These are phyloP conservation scores for Priceomyces carsonii DNA, from an alignment of 805 yeast genomes.

Conservation along the genomic window DNA sequence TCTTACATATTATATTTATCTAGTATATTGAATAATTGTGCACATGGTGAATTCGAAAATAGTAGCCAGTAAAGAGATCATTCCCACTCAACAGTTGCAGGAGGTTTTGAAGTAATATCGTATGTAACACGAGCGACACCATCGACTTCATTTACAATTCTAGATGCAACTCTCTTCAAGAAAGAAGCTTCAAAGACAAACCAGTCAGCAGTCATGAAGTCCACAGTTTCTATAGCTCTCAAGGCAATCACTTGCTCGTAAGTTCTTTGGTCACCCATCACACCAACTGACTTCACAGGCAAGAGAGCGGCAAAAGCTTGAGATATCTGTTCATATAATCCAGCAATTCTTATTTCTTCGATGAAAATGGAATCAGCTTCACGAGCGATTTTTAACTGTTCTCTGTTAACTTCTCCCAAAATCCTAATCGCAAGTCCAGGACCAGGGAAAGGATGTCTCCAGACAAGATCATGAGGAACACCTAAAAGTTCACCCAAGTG, in stretches of 20 bases:
- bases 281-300: constrained; percentile 99
- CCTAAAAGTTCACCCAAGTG: constrained; percentile 92
- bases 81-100: constrained; percentile 99
- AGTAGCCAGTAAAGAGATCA: constrained; percentile 31
- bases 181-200: constrained; percentile 87
- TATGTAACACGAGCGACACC: constrained; percentile 99
- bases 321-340: constrained; percentile 87
- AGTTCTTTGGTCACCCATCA: constrained; percentile 99
- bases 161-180: constrained; percentile 88
- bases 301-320: constrained; percentile 97
- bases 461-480: constrained; percentile 93
- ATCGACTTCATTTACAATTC: constrained; percentile 97
- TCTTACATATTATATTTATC: no score
- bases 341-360: constrained; percentile 92
- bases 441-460: constrained; percentile 99
- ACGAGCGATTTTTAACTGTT: constrained; percentile 94
- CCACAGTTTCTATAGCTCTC: constrained; percentile 96
- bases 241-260: constrained; percentile 99
- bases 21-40: no score
- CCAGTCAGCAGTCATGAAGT: constrained; percentile 99
- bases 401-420: constrained; percentile 92
- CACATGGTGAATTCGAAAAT: no score
- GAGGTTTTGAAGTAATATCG: constrained; percentile 98
- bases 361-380: constrained; percentile 96
- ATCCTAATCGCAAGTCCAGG: constrained; percentile 99